phyloP scores from a whole-genome alignment of 1,284 basidiomycete genomes.

The Trichosporon sp. region DNA sequence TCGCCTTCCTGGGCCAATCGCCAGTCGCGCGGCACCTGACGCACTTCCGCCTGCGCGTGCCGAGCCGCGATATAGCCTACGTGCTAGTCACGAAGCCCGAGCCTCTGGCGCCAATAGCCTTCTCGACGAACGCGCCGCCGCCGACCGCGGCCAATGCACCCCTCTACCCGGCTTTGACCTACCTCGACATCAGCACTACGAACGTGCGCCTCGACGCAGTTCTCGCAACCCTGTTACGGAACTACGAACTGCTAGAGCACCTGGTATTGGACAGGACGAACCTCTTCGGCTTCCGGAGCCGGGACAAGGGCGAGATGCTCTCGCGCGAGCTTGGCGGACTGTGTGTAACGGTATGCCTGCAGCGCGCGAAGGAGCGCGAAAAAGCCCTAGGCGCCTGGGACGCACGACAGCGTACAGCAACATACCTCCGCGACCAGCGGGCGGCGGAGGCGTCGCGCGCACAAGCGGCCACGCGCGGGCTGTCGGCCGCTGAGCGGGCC shows the following conservation, averaged over 20 bases:
- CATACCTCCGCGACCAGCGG: slow-evolving; percentile 8
- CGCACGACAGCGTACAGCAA: slow-evolving; percentile 32
- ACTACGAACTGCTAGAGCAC: slow-evolving; percentile 40
- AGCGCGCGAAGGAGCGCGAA: slow-evolving; percentile 43
- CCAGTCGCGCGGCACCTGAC: slow-evolving; percentile 40
- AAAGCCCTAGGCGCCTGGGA: slow-evolving; percentile 42
- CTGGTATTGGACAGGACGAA: slow-evolving; percentile 48
- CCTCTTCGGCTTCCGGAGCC: slow-evolving; percentile 46
- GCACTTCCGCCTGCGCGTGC: slow-evolving; percentile 46
- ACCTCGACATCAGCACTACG: slow-evolving; percentile 49
- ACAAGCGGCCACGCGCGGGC: slow-evolving; percentile 4
- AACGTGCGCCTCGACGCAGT: slow-evolving; percentile 46
- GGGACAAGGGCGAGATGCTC: slow-evolving; percentile 39
- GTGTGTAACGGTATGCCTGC: slow-evolving; percentile 38
- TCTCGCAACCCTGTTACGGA: slow-evolving; percentile 34
- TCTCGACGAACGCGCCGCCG: neutral
- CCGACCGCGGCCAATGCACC: neutral
- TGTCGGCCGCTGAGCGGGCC: neutral
- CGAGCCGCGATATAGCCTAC: slow-evolving; percentile 41
- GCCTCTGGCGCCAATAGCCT: neutral
- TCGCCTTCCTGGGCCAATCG: slow-evolving; percentile 41
- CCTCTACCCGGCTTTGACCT: slow-evolving; percentile 41
- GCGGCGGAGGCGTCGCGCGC: slow-evolving; percentile 1
- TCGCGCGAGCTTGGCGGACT: slow-evolving; percentile 41
- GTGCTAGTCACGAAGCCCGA: slow-evolving; percentile 31